Evolutionary conservation across 106 monocot genomes (phyloP).

Genomic region (Vanilla planifolia): DNA sequence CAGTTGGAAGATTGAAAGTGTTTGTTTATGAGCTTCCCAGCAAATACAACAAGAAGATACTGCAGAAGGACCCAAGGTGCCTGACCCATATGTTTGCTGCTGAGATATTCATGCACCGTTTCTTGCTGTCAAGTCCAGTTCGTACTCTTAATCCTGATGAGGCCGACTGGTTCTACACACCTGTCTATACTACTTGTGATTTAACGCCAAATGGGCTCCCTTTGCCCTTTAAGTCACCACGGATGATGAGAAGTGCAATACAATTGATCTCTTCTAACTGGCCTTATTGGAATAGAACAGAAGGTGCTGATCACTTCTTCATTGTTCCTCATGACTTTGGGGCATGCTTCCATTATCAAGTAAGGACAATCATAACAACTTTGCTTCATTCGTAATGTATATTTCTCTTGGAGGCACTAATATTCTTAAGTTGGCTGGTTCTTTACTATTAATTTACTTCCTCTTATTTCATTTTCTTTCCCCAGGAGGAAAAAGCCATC

Average conservation of each 20-base stretch:
- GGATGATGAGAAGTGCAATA: constrained; percentile 70
- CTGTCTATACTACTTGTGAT: constrained; percentile 82
- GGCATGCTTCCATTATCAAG: constrained; percentile 72
- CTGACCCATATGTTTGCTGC: constrained; percentile 92
- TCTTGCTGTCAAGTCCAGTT: constrained; percentile 72
- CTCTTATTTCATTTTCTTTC: not conserved
- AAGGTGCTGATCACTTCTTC: constrained; percentile 66
- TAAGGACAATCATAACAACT: constrained; percentile 1
- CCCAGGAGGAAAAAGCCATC: constrained; percentile 60
- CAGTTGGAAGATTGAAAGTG: constrained; percentile 75
- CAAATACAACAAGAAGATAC: constrained; percentile 89
- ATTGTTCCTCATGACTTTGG: constrained; percentile 67
- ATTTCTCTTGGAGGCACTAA: too few relatives aligned
- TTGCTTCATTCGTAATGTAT: not conserved
- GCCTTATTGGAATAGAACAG: constrained; percentile 67
- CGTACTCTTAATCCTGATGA: constrained; percentile 80
- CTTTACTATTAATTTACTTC: not conserved
- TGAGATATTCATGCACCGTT: constrained; percentile 90
- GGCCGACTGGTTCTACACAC: constrained; percentile 82
- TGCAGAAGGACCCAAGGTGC: constrained; percentile 79
- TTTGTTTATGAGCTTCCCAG: constrained; percentile 81
- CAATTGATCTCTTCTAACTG: constrained; percentile 49
- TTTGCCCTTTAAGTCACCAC: constrained; percentile 54
- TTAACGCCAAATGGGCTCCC: constrained; percentile 61
- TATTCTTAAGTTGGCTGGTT: too few relatives aligned